Base-by-base conservation (phyloP, 805 yeast species). In the Cyberlindnera galapagoensis region DNA sequence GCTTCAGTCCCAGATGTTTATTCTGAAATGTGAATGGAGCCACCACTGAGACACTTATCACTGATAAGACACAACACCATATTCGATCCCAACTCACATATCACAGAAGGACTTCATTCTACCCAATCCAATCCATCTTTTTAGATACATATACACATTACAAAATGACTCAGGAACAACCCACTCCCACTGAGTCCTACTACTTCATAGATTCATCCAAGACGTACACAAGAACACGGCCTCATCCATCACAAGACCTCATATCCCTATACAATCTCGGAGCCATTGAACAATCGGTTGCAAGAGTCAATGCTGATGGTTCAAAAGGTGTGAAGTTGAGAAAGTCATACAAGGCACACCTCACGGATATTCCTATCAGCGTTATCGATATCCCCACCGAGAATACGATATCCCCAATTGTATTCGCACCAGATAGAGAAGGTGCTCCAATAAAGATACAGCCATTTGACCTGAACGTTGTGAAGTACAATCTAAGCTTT, bases 271-370 rank as follows among this genome's bases (percentile, higher is more conserved):
- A 86, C 47, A 78, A 77, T 2, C 59, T 92, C 24, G 70, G 71
- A 24, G 69, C 67, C 2, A 61, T 88, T 10, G 83, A 95, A 1
- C 66, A 72, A 34, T 78, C 94, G 4, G 80, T 92, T 26, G 95
- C 96, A 2, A 71, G 98, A 50, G 70, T 80, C 9, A 87, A 84
- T 48, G 79, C 86, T 3, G 94, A 81, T 48, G 95, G 96, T 0
- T 71, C 92, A 1, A 87, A 84, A 46, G 96, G 95, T 34, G 87
- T 87, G 23, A 92, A 92, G 59, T 69, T 92, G 34, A 71, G 98
- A 47, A 92, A 92, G 59, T 86, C 97, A 0, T 92, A 92, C 60
- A 92, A 92, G 56, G 87, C 88, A 43, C 97, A 90, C 54, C 81
- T 92, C 10, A 67, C 71, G 23, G 97, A 88, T 45, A 62, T 92